Conservation (phyloP, 1,139 yeast species). For the Candida tropicalis region DNA sequence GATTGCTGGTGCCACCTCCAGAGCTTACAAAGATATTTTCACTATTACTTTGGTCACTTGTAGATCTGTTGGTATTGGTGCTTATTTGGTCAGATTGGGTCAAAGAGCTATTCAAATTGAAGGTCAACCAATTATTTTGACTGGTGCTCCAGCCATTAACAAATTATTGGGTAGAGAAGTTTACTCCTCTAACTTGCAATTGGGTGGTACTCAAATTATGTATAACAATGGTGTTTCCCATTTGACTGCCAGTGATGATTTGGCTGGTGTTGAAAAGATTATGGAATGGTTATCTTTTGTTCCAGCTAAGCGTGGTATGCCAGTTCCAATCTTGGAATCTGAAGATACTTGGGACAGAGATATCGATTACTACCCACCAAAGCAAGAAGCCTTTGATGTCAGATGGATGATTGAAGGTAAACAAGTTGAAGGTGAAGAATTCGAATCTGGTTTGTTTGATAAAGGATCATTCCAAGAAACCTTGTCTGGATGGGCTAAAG, state of each 20-base stretch:
- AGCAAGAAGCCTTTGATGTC: conserved; percentile 80
- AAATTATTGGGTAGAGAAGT: conserved; percentile 96
- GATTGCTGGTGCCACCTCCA: conserved; percentile 97
- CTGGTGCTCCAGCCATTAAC: conserved; percentile 99
- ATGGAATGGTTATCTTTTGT: conserved; percentile 96
- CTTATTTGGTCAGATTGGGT: conserved; percentile 94
- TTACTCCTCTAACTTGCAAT: conserved; percentile 92
- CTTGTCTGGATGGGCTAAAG: conserved; percentile 97
- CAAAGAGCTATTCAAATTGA: conserved; percentile 98
- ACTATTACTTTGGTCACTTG: conserved; percentile 96
- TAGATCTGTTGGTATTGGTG: conserved; percentile 99
- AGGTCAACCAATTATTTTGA: conserved; percentile 96
- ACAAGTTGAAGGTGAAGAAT: conserved; percentile 62
- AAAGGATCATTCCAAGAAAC: conserved; percentile 94
- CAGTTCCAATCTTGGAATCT: conserved; percentile 86
- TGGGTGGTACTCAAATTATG: conserved; percentile 99
- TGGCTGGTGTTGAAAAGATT: conserved; percentile 94
- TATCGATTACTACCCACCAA: conserved; percentile 76
- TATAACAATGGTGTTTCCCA: conserved; percentile 97
- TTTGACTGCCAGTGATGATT: conserved; percentile 91
- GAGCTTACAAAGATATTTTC: conserved; percentile 96
- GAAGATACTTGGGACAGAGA: conserved; percentile 93
- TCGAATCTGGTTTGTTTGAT: conserved; percentile 88
- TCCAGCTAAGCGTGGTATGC: conserved; percentile 87
- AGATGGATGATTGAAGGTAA: conserved; percentile 95